Evolutionary conservation across 495 filamentous ascomycete genomes (phyloP).

Genomic region (Sphaerosporella brunnea): DNA sequence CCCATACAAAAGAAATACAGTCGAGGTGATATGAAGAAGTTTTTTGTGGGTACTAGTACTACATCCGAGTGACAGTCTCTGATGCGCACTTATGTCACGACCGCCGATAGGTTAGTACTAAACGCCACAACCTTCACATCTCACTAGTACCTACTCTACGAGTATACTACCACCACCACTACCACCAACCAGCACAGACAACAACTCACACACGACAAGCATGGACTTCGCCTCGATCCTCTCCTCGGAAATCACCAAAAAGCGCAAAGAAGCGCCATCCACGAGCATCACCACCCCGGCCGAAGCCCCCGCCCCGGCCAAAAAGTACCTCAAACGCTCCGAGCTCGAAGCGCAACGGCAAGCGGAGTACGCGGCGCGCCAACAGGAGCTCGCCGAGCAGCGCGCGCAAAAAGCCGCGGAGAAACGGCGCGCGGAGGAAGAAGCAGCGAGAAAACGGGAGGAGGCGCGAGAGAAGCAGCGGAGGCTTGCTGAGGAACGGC

Average conservation of each 20-base stretch:
- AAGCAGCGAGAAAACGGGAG: conserved; percentile 48
- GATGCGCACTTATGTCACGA: no score
- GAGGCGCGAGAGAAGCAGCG: conserved; percentile 63
- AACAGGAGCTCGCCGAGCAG: conserved; percentile 47
- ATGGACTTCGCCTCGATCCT: conserved; percentile 96
- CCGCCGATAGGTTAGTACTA: no score
- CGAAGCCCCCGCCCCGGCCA: conserved; percentile 29
- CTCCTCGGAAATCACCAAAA: conserved; percentile 75
- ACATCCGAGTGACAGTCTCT: no score
- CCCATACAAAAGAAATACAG: no score
- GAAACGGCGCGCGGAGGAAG: conserved; percentile 85
- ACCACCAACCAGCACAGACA: no score
- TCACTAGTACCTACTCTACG: no score
- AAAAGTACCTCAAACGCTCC: conserved; percentile 74
- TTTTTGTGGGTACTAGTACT: no score
- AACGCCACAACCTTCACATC: no score
- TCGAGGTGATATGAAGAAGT: no score
- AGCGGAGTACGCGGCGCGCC: conserved; percentile 63
- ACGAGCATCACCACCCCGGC: conserved; percentile 17
- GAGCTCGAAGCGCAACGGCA: conserved; percentile 72
- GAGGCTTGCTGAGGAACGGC: conserved; percentile 59
- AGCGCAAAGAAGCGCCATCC: conserved; percentile 29
- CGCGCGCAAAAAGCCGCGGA: conserved; percentile 46
- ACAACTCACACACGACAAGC: no score
- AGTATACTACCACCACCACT: no score